Conservation (phyloP, 148 eudicot species). For the Vaccinium vitisidaea region DNA sequence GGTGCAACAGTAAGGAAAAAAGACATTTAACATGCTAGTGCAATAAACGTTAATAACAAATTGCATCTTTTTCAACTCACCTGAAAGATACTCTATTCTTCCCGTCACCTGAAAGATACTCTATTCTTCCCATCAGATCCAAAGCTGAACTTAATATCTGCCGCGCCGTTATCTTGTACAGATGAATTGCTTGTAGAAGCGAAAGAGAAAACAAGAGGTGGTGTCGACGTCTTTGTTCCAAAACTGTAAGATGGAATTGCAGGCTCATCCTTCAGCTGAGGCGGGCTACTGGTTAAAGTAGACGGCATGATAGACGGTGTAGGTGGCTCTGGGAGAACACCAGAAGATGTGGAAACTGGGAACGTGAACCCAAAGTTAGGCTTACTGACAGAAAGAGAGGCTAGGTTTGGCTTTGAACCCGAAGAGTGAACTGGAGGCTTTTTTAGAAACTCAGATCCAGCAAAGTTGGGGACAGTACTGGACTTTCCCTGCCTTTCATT, state of each 20-base stretch:
- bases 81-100: slow-evolving; percentile 60
- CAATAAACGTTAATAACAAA: slow-evolving; percentile 35
- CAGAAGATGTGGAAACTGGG: slow-evolving; percentile 50
- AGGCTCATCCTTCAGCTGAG: slow-evolving; percentile 29
- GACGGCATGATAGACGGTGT: slow-evolving; percentile 81
- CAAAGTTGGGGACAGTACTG: slow-evolving; percentile 18
- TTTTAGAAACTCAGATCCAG: slow-evolving; percentile 29
- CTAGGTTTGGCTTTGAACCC: slow-evolving; percentile 38
- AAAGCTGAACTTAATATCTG: slow-evolving; percentile 60
- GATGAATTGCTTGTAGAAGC: slow-evolving; percentile 51
- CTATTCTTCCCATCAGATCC: slow-evolving; percentile 52
- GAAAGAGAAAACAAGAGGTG: slow-evolving; percentile 55
- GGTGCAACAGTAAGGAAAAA: not conserved
- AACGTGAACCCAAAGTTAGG: slow-evolving; percentile 62
- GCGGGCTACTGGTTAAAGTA: slow-evolving; percentile 29
- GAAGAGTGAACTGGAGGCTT: slow-evolving; percentile 26
- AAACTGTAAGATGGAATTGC: slow-evolving; percentile 44
- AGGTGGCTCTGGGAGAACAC: slow-evolving; percentile 66
- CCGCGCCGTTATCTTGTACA: slow-evolving; percentile 18
- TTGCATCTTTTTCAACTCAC: slow-evolving; percentile 47
- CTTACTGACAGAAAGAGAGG: slow-evolving; percentile 52
- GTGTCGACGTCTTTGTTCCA: slow-evolving; percentile 45
- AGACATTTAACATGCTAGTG: not conserved
- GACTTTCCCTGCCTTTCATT: slow-evolving; percentile 26
- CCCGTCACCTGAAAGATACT: slow-evolving; percentile 58